Percentiles rank a stretch among this genome's conserved stretches.
phyloP scores from a whole-genome alignment of 306 rosid species.

The Ziziphus jujuba region DNA sequence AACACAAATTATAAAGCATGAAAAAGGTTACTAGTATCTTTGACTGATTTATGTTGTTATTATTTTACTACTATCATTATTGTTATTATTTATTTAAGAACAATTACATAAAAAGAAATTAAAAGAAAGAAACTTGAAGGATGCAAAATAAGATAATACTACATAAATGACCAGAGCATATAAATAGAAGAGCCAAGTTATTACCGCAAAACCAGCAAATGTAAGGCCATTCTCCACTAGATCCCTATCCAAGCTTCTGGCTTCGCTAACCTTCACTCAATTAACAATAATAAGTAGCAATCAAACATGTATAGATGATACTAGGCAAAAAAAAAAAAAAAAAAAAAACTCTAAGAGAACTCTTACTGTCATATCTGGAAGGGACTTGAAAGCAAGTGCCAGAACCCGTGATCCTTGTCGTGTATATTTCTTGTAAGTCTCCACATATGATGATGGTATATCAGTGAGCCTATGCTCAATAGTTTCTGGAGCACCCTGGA shows the following conservation, averaged over 20 bases:
- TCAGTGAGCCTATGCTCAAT: conserved; percentile 85
- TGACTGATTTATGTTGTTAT: neutral
- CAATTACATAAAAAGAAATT: neutral
- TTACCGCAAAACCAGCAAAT: conserved; percentile 98
- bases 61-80: neutral
- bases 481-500: conserved; percentile 99
- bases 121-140: neutral
- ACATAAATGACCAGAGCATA: neutral
- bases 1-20: conserved; percentile 24
- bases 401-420: conserved; percentile 99
- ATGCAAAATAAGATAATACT: neutral
- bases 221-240: conserved; percentile 81
- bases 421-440: conserved; percentile 83
- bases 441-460: conserved; percentile 74
- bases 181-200: conserved; percentile 2
- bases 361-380: conserved; percentile 95
- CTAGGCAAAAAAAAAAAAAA: too few species aligned
- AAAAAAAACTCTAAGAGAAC: conserved; percentile 16
- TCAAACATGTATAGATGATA: conserved; percentile 1
- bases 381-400: conserved; percentile 92
- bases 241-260: conserved; percentile 97
- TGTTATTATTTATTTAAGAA: too few species aligned
- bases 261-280: conserved; percentile 92
- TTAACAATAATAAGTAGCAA: conserved; percentile 30
- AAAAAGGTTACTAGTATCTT: neutral